These are phyloP conservation scores for Tuber indicum DNA, from an alignment of 495 filamentous ascomycete species.

Conservation along the genomic window DNA sequence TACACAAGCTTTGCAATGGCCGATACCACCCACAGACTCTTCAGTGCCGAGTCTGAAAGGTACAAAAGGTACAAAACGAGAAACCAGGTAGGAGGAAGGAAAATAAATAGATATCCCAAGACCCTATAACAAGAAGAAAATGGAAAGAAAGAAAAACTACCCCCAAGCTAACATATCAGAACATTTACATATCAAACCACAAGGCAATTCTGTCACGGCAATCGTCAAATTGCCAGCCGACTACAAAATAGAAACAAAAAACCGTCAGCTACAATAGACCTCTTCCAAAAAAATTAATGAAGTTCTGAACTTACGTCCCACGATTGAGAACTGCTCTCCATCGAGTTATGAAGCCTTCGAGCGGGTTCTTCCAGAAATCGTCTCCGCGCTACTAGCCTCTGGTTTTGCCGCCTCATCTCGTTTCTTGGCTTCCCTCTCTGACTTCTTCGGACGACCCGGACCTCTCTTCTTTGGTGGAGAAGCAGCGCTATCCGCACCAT, in stretches of 20 bases:
- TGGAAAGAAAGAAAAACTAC: neutral
- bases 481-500: conserved; percentile 27
- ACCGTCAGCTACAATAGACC: neutral
- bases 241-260: neutral
- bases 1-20: neutral
- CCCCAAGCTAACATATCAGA: neutral
- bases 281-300: neutral
- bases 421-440: conserved; percentile 35
- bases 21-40: neutral
- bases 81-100: neutral
- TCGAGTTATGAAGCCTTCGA: conserved; percentile 25
- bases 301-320: neutral
- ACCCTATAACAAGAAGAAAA: neutral
- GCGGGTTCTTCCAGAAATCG: conserved; percentile 35
- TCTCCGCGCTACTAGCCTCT: conserved; percentile 30
- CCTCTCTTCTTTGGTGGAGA: conserved; percentile 44
- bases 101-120: neutral
- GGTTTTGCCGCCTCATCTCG: conserved; percentile 32
- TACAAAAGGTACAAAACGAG: neutral
- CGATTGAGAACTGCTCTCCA: neutral
- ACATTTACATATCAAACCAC: conserved; percentile 1
- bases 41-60: neutral
- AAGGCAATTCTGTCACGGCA: neutral
- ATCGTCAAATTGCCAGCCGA: neutral
- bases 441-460: conserved; percentile 47